A percentile compares a stretch with the other conserved stretches of the same genome.
Evolutionary conservation across 306 rosid species (phyloP).

Genomic region (Cicer cuneatum): DNA sequence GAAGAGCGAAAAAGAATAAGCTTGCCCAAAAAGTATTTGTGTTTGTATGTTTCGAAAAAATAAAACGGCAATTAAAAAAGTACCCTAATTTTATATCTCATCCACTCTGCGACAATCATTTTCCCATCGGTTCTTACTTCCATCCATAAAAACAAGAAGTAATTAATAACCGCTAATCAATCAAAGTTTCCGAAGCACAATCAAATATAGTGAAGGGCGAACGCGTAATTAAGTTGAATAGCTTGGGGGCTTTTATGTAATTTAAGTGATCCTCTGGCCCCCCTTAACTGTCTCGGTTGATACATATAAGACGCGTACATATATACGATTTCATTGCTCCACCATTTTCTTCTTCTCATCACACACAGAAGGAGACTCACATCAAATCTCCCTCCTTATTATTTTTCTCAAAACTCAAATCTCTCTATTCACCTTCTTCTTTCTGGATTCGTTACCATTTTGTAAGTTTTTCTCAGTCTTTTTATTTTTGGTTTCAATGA

Average conservation of each 20-base stretch:
- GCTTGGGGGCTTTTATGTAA: neutral
- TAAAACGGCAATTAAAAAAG: too few relatives aligned
- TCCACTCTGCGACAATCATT: too few relatives aligned
- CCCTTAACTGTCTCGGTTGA: slow-evolving; percentile 49
- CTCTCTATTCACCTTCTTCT: slow-evolving; percentile 5
- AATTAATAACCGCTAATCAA: too few relatives aligned
- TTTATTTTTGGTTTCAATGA: neutral
- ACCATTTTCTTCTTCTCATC: slow-evolving; percentile 36
- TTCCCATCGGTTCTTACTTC: too few relatives aligned
- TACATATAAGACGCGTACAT: slow-evolving; percentile 31
- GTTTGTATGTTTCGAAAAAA: too few relatives aligned
- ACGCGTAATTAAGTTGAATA: neutral
- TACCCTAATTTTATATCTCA: too few relatives aligned
- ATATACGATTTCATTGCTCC: slow-evolving; percentile 35
- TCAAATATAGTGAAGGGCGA: too few relatives aligned
- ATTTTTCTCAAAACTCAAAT: slow-evolving; percentile 29
- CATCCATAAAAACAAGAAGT: too few relatives aligned
- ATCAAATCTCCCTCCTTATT: slow-evolving; percentile 10
- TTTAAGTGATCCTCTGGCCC: slow-evolving; percentile 12
- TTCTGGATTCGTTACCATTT: slow-evolving; percentile 21
- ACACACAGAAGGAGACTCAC: neutral
- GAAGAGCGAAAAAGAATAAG: too few relatives aligned
- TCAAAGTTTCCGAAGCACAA: too few relatives aligned
- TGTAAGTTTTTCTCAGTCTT: slow-evolving; percentile 42
- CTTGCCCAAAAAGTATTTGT: too few relatives aligned